Conservation (phyloP, 1,139 yeast species). For the Suhomyces kunorum region DNA sequence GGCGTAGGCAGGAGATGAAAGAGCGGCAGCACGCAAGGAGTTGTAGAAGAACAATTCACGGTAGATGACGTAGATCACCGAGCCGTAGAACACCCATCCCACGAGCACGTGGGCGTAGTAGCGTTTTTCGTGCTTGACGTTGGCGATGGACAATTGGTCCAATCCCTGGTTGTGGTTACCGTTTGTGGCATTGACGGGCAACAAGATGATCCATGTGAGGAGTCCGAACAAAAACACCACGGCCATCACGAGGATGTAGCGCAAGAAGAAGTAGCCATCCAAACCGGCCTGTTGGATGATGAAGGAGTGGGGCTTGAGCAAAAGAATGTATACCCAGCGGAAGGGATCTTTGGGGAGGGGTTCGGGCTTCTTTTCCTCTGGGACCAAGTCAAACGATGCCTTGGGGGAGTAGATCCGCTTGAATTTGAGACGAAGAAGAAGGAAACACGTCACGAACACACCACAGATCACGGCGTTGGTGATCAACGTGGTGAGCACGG, state of each 20-base stretch:
- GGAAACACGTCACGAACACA: constrained; percentile 52
- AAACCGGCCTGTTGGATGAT: constrained; percentile 71
- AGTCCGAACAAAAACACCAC: constrained; percentile 41
- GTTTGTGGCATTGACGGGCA: constrained; percentile 65
- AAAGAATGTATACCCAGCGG: constrained; percentile 58
- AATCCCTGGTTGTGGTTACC: constrained; percentile 64
- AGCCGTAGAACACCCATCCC: constrained; percentile 77
- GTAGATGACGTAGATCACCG: constrained; percentile 68
- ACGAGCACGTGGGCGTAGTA: constrained; percentile 86
- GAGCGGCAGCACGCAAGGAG: constrained; percentile 76
- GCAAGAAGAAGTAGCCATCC: constrained; percentile 70
- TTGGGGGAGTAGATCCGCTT: constrained; percentile 71
- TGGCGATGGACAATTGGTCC: constrained; percentile 76
- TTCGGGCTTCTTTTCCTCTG: constrained; percentile 61
- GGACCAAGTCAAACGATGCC: constrained; percentile 56
- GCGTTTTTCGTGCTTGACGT: constrained; percentile 56
- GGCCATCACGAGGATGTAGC: constrained; percentile 54
- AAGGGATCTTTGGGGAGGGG: constrained; percentile 64
- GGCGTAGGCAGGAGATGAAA: constrained; percentile 80
- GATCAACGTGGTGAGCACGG: constrained; percentile 61
- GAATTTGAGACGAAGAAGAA: constrained; percentile 55
- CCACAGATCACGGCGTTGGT: constrained; percentile 58
- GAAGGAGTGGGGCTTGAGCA: constrained; percentile 63
- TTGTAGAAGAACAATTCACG: constrained; percentile 81
- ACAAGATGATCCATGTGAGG: constrained; percentile 54